Base-by-base conservation (phyloP, 75 land plant species). In the Pinus albicaulis region DNA sequence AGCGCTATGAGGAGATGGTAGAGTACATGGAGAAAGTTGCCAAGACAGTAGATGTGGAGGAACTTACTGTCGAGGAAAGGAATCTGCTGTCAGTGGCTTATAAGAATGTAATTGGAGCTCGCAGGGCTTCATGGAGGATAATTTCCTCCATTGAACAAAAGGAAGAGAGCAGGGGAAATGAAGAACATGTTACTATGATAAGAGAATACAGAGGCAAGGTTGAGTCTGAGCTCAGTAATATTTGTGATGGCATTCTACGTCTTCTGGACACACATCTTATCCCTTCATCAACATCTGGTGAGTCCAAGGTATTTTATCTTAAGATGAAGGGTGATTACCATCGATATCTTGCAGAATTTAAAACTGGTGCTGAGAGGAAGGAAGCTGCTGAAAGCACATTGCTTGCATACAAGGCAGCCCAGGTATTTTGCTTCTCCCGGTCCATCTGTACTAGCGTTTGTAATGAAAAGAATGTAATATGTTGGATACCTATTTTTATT, bases 281-380 rank as follows among this genome's bases (percentile, higher is more conserved):
- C 25, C 88, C 91, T 0, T 81, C 94, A 7, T 81, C 93, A 1
- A 74, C 83, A 38, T 61, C 89, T 23, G 88, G 86, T 11, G 94
- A 92, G 77, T 83, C 88, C n/a, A 92, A 90, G 89, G 94, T 92
- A 28, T 92, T 92, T 57, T 92, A 91, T 78, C 85, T 90, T 24
- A 92, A 90, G 84, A 92, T 92, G 94, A 92, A 92, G 80, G 94
- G 94, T 7, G 94, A 92, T 76, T 90, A 92, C 74, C 88, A 92
- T 76, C 80, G 93, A 48, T 88, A 89, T 80, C 77, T 83, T 76
- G 93, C 73, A 71, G 94, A 74, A 91, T 86, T 88, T 64, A 88
- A 88, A 83, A 88, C 88, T 17, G 92, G 90, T 28, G 84, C 80
- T 57, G 93, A 87, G 74, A 87, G 90, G 84, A 87, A 90, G 41